Evolutionary conservation across 139 green algal genomes (phyloP).

Genomic region (Penium margaritaceum): DNA sequence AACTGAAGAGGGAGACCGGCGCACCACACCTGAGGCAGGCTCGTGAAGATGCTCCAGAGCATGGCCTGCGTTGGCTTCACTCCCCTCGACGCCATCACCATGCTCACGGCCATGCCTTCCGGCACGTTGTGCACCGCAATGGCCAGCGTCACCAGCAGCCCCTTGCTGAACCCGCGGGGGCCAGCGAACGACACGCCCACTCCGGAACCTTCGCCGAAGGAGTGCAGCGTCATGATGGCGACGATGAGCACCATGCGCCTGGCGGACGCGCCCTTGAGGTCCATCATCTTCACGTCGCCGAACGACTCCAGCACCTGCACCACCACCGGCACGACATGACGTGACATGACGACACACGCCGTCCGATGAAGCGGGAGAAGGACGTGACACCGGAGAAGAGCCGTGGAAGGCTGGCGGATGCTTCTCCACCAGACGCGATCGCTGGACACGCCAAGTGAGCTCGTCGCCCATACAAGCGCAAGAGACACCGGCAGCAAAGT

Average conservation of each 20-base stretch:
- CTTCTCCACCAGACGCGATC: too few species aligned
- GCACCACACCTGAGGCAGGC: slow-evolving; percentile 62
- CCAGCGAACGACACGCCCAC: slow-evolving; percentile 85
- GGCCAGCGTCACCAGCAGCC: slow-evolving; percentile 82
- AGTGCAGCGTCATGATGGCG: slow-evolving; percentile 91
- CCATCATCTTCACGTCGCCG: slow-evolving; percentile 60
- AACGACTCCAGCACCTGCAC: slow-evolving; percentile 63
- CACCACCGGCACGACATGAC: too few species aligned
- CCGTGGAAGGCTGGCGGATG: too few species aligned
- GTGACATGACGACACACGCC: too few species aligned
- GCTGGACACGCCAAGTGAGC: too few species aligned
- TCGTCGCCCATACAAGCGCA: too few species aligned
- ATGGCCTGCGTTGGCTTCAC: slow-evolving; percentile 60
- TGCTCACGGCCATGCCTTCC: slow-evolving; percentile 86
- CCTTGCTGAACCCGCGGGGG: slow-evolving; percentile 70
- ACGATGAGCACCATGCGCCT: slow-evolving; percentile 81
- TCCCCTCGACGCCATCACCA: slow-evolving; percentile 79
- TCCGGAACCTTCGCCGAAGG: slow-evolving; percentile 85
- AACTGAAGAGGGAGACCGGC: too few species aligned
- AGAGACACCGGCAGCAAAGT: too few species aligned
- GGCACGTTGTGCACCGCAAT: slow-evolving; percentile 97
- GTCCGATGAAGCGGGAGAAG: too few species aligned
- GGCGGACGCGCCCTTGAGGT: slow-evolving; percentile 68
- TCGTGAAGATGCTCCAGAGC: slow-evolving; percentile 72
- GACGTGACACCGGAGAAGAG: too few species aligned